These are phyloP conservation scores for Daldinia concentrica DNA, from an alignment of 495 filamentous ascomycete species.

Conservation along the genomic window DNA sequence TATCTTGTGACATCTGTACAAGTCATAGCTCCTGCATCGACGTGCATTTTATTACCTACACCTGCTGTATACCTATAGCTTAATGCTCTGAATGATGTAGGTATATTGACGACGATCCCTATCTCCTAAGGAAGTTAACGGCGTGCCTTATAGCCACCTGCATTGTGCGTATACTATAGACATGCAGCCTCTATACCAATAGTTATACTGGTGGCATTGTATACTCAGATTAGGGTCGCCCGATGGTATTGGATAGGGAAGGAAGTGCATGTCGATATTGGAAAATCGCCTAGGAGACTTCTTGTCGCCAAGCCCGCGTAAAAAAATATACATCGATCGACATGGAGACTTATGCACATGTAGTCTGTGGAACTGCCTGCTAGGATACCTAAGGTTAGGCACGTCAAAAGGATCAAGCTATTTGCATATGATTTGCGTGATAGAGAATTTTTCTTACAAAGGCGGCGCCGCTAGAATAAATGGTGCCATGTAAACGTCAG, in stretches of 20 bases:
- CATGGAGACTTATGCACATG: no score
- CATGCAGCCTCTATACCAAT: background rate
- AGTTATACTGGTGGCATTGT: background rate
- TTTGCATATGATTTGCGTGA: conserved; percentile 19
- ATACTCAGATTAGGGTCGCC: background rate
- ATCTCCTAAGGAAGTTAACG: background rate
- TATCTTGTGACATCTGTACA: background rate
- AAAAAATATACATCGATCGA: background rate
- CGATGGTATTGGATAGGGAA: background rate
- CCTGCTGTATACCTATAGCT: background rate
- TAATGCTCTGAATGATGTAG: background rate
- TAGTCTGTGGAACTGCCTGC: no score
- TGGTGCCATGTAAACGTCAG: conserved; percentile 12
- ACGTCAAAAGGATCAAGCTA: background rate
- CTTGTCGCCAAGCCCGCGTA: background rate
- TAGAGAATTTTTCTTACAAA: conserved; percentile 1
- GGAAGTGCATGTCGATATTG: background rate
- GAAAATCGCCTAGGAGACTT: background rate
- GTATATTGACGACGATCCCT: background rate
- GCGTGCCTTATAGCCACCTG: background rate
- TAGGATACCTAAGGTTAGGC: background rate
- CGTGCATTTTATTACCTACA: background rate
- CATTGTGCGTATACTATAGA: background rate
- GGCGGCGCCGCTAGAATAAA: background rate
- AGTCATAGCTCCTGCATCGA: background rate